A percentile compares a stretch with the other conserved stretches of the same genome.
phyloP scores from a whole-genome alignment of 2,329 filamentous ascomycete species.

The Xylaria sp. region DNA sequence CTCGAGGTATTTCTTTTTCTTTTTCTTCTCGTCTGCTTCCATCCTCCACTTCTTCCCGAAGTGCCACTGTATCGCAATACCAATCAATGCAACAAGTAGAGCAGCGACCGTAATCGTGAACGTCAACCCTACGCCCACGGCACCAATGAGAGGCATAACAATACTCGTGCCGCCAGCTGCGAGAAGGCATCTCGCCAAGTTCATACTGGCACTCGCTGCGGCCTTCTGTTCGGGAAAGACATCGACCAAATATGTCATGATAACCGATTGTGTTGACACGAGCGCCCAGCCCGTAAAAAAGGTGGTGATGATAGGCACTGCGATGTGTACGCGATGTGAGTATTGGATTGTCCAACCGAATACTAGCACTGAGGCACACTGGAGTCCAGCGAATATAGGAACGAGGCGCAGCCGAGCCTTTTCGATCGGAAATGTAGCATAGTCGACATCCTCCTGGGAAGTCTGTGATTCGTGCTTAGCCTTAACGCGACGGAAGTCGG shows the following conservation, averaged over 20 bases:
- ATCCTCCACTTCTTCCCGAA: constrained; percentile 53
- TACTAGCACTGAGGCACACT: constrained; percentile 59
- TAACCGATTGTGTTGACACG: constrained; percentile 59
- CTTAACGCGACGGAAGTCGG: constrained; percentile 60
- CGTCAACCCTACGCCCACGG: constrained; percentile 57
- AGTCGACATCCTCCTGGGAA: constrained; percentile 15
- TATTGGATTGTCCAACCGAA: constrained; percentile 65
- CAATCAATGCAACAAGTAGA: constrained; percentile 58
- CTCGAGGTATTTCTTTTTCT: not conserved
- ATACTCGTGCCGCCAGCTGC: constrained; percentile 63
- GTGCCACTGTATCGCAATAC: constrained; percentile 57
- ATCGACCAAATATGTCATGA: constrained; percentile 65
- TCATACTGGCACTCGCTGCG: constrained; percentile 63
- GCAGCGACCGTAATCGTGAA: constrained; percentile 59
- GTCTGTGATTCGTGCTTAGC: constrained; percentile 41
- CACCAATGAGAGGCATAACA: constrained; percentile 61
- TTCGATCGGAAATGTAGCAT: constrained; percentile 58
- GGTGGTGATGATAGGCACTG: constrained; percentile 60
- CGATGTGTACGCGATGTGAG: constrained; percentile 54
- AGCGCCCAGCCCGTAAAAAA: constrained; percentile 64
- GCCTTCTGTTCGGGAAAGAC: constrained; percentile 61
- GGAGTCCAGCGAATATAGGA: constrained; percentile 56
- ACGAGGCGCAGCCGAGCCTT: constrained; percentile 61
- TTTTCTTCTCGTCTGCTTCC: constrained; percentile 27
- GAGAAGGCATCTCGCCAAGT: constrained; percentile 62